Evolutionary conservation across 176 grass and related monocot genomes (phyloP), one percentile per base, ranked within the genome.

Genomic region (Aegilops speltoides): DNA sequence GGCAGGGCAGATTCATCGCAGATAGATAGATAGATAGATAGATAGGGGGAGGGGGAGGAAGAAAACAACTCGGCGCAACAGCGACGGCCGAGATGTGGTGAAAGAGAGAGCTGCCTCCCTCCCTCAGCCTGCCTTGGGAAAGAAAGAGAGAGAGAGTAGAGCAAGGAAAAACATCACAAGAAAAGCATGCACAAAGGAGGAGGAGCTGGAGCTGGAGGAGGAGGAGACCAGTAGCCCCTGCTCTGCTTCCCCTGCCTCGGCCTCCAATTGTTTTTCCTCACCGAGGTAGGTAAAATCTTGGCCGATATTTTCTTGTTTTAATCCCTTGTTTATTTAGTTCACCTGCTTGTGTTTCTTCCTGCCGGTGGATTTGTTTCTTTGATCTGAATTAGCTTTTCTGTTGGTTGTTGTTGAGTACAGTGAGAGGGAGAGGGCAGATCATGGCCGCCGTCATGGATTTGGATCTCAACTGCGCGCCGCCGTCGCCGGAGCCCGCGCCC

Each of bases 361-460:
- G 22, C 29, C 16, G 66, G 5, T 57, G 2, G 37, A 64, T 85
- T 24, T 52, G 29, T 85, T 32, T 73, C 28, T 20, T 75, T 87
- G 70, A 66, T 87, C 69, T 76, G 10, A 52, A 74, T 74, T 87
- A 38, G 70, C 25, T 68, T 6, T 8, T 74, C 9, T 86, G 54
- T 22, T 20, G 52, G 8, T 57, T 38, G 25, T 52, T 76, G 32
- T 50, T 77, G 26, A 59, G 23, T 41, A 19, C 2, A 2, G 43
- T 6, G n/a, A n/a, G n/a, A 2, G 48, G 48, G 50, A 54, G 48
- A 1, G 2, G 37, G 13, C 1, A 15, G 26, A 76, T 57, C 32
- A 82, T 76, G 86, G 69, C 78, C 20, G 86, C 69, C 19, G 56
- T 76, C 40, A 82, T 87, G 74, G 88, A 90, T 85, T 93, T 93